phyloP scores from a whole-genome alignment of 2,329 filamentous ascomycete genomes.

The Fusarium pseudocircinatum region DNA sequence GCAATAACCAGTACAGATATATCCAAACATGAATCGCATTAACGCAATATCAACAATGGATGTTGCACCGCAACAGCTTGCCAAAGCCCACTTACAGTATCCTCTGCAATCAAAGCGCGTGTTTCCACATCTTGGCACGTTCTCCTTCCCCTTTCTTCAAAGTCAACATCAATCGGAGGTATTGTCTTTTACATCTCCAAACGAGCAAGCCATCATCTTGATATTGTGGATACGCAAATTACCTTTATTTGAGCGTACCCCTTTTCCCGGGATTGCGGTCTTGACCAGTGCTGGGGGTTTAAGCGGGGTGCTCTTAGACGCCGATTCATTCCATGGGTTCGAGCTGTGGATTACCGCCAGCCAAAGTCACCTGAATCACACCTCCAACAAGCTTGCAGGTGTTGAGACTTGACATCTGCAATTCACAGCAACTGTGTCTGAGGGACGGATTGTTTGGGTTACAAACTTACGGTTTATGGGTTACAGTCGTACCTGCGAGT shows the following conservation, averaged over 20 bases:
- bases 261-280: constrained; percentile 35
- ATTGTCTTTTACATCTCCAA: constrained; percentile 20
- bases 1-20: not conserved
- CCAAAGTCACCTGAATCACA: constrained; percentile 9
- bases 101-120: constrained; percentile 24
- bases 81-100: constrained; percentile 18
- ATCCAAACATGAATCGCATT: not conserved
- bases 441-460: not conserved
- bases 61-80: constrained; percentile 17
- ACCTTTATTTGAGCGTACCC: constrained; percentile 37
- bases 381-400: not conserved
- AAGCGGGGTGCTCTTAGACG: constrained; percentile 21
- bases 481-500: not conserved
- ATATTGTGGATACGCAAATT: constrained; percentile 43
- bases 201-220: constrained; percentile 35
- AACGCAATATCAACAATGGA: not conserved
- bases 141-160: constrained; percentile 11
- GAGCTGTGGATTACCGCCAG: not conserved
- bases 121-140: constrained; percentile 20
- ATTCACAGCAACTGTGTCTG: constrained; percentile 1
- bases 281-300: constrained; percentile 31
- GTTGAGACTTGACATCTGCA: not conserved
- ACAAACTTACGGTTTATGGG: not conserved
- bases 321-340: constrained; percentile 11
- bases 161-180: constrained; percentile 1